phyloP scores from a whole-genome alignment of 192 early-diverging fungal species.

The Coemansia sp. region DNA sequence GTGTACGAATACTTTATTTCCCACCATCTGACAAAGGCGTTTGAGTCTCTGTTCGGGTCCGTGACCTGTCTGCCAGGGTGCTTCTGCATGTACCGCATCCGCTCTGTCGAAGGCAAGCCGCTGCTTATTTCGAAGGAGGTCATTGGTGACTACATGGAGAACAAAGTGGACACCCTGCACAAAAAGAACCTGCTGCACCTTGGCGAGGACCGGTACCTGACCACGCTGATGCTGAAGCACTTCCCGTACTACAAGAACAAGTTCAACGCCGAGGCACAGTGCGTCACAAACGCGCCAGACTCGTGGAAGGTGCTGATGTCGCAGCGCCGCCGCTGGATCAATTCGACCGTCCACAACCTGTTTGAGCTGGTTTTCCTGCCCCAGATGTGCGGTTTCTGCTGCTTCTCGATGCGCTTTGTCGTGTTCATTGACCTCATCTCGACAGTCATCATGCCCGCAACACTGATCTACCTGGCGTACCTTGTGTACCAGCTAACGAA shows the following conservation, averaged over 20 bases:
- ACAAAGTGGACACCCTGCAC: slow-evolving; percentile 93
- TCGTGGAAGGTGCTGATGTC: slow-evolving; percentile 92
- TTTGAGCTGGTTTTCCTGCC: slow-evolving; percentile 90
- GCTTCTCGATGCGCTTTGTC: slow-evolving; percentile 97
- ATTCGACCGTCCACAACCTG: slow-evolving; percentile 98
- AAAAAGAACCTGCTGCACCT: slow-evolving; percentile 96
- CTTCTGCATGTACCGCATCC: slow-evolving; percentile 99
- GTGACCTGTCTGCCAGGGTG: slow-evolving; percentile 98
- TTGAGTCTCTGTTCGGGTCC: slow-evolving; percentile 94
- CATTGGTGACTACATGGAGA: slow-evolving; percentile 89
- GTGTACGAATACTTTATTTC: slow-evolving; percentile 98
- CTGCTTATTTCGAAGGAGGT: slow-evolving; percentile 82
- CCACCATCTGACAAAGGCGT: slow-evolving; percentile 94
- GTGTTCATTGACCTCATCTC: slow-evolving; percentile 93
- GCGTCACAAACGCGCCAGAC: slow-evolving; percentile 92
- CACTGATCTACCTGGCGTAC: slow-evolving; percentile 87
- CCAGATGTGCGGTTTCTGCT: slow-evolving; percentile 97
- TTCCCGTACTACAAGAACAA: slow-evolving; percentile 93
- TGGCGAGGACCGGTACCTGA: slow-evolving; percentile 99
- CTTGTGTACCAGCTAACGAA: slow-evolving; percentile 68
- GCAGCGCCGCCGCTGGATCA: slow-evolving; percentile 99
- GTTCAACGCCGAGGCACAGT: slow-evolving; percentile 92
- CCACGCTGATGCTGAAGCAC: slow-evolving; percentile 92
- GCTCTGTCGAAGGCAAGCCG: slow-evolving; percentile 82
- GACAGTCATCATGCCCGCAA: slow-evolving; percentile 91